These are phyloP conservation scores for Ogataea nonfermentans DNA, from an alignment of 805 yeast genomes.

Conservation along the genomic window DNA sequence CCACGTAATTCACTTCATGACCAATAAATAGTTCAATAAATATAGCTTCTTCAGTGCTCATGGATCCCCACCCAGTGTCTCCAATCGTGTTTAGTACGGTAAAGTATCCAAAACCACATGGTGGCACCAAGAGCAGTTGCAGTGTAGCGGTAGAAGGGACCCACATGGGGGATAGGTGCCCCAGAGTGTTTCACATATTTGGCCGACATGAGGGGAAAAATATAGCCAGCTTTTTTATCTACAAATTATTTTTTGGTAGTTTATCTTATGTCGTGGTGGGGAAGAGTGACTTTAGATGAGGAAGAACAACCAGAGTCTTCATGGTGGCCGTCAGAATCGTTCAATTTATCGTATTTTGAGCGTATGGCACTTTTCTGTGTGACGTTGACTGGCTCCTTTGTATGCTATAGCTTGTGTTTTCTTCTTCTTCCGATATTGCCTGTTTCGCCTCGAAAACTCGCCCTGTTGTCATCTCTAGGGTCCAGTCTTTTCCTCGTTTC, in stretches of 20 bases:
- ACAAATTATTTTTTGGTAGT: not conserved
- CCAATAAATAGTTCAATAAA: conserved; percentile 6
- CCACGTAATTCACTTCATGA: not conserved
- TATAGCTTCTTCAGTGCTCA: conserved; percentile 37
- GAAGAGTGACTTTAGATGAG: conserved; percentile 5
- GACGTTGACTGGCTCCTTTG: conserved; percentile 68
- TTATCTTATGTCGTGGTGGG: conserved; percentile 8
- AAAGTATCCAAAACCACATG: conserved; percentile 87
- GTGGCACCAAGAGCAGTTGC: conserved; percentile 76
- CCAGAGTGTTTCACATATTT: conserved; percentile 49
- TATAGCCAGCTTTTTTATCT: not conserved
- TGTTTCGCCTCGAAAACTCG: conserved; percentile 81
- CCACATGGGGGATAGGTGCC: conserved; percentile 64
- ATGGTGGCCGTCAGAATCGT: conserved; percentile 24
- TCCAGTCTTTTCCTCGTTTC: conserved; percentile 76
- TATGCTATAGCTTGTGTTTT: conserved; percentile 74
- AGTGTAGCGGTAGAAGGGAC: conserved; percentile 53
- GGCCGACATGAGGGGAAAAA: conserved; percentile 14
- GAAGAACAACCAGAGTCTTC: conserved; percentile 7
- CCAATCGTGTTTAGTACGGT: conserved; percentile 74
- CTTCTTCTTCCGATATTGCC: conserved; percentile 81
- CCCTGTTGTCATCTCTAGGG: conserved; percentile 82
- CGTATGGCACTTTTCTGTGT: conserved; percentile 70
- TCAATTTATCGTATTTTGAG: conserved; percentile 67
- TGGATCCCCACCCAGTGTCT: conserved; percentile 52